Base-by-base conservation (phyloP, 2,329 filamentous ascomycete species). In the Sporothrix brasiliensis region DNA sequence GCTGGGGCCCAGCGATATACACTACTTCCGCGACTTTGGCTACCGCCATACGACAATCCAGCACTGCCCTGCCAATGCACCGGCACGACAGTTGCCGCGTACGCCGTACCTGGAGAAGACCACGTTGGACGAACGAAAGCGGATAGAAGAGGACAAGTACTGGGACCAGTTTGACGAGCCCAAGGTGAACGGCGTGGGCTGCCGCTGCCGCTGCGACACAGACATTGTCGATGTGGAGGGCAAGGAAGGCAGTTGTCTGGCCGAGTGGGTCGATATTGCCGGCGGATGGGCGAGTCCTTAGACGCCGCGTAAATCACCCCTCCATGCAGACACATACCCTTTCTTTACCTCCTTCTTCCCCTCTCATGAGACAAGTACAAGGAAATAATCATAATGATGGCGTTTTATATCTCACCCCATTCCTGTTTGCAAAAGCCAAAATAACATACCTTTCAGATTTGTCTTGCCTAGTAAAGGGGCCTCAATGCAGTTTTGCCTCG, bases 11-110 rank as follows among this genome's bases (percentile, higher is more conserved):
- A 84, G 85, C 69, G 93, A 99, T 77, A 92, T 99, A 72, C 95
- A 99, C 81, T 99, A 99, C 83, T 99, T 99, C 89, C 93, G 95
- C 76, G 95, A 99, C 80, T 94, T 98, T 81, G 95, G 95, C 69
- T 99, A 99, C 83, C 89, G 95, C 77, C 95, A 99, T 81, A 99
- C 95, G 7, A 99, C 95, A 3, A 99, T 99, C 78, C 94, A 98
- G 81, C 95, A 99, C 81, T 99, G 95, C 77, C 95, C 95, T 1
- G 93, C 94, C 69, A 99, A 99, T 78, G 95, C 95, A 2, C 95
- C 94, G 0, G 89, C 91, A 14, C 89, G 92, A 63, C 95, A 99
- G 81, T 86, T 97, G 56, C 88, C 91, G 4, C 88, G 93, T 70
- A 86, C 89, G 68, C 93, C 92, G 0, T 97, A 85, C 78, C 87